These are phyloP conservation scores for Epichloe scottii DNA, from an alignment of 2,329 filamentous ascomycete species.

Conservation along the genomic window DNA sequence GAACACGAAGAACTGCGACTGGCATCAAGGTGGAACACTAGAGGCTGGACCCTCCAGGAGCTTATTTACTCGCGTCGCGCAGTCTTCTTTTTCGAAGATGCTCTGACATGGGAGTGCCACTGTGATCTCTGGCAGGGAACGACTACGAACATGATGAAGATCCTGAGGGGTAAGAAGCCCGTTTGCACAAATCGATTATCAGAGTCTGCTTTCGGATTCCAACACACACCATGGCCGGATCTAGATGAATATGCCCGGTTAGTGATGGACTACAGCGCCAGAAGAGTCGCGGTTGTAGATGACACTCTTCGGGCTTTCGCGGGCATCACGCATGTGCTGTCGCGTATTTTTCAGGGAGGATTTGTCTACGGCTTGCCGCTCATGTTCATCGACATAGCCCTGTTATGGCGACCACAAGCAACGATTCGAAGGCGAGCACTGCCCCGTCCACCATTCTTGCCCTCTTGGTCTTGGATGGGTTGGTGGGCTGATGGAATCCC, in stretches of 20 bases:
- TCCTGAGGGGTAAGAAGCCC: slow-evolving; percentile 18
- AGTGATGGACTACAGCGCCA: slow-evolving; percentile 29
- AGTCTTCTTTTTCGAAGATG: slow-evolving; percentile 31
- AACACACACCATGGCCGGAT: slow-evolving; percentile 31
- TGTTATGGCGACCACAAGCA: slow-evolving; percentile 32
- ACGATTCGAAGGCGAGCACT: slow-evolving; percentile 27
- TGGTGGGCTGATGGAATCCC: slow-evolving; percentile 34
- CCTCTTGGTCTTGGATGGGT: slow-evolving; percentile 35
- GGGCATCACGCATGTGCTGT: slow-evolving; percentile 30
- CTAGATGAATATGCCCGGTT: slow-evolving; percentile 32
- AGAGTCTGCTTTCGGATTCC: slow-evolving; percentile 23
- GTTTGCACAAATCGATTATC: slow-evolving; percentile 21
- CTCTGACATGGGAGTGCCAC: slow-evolving; percentile 33
- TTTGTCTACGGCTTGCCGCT: slow-evolving; percentile 34
- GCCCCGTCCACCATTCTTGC: slow-evolving; percentile 25
- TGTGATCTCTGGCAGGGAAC: slow-evolving; percentile 29
- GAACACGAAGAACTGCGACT: slow-evolving; percentile 27
- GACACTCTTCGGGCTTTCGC: slow-evolving; percentile 31
- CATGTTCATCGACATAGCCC: slow-evolving; percentile 31
- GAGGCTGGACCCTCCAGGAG: slow-evolving; percentile 33
- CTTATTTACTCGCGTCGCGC: slow-evolving; percentile 28
- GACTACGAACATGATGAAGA: slow-evolving; percentile 18
- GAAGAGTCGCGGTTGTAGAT: slow-evolving; percentile 26
- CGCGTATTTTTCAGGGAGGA: slow-evolving; percentile 27
- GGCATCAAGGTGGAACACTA: slow-evolving; percentile 25